These are phyloP conservation scores for Aspergillus piperis DNA, from an alignment of 2,329 filamentous ascomycete genomes.

Conservation along the genomic window DNA sequence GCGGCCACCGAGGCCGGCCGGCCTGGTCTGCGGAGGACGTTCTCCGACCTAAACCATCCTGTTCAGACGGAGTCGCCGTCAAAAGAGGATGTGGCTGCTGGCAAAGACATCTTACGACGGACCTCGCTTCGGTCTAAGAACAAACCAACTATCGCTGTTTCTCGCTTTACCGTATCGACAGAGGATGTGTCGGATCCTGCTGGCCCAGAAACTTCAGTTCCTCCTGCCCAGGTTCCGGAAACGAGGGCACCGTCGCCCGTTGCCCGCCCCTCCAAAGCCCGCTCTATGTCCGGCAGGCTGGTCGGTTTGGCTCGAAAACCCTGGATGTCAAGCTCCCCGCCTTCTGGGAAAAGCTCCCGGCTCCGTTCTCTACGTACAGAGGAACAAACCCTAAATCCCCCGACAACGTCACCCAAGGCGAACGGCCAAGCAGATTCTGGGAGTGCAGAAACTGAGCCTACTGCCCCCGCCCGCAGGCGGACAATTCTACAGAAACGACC, in stretches of 20 bases:
- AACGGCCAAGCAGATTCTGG: slow-evolving; percentile 23
- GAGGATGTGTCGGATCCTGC: slow-evolving; percentile 37
- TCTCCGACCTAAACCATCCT: slow-evolving; percentile 51
- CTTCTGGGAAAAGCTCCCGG: slow-evolving; percentile 37
- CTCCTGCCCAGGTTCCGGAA: slow-evolving; percentile 25
- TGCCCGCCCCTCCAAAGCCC: slow-evolving; percentile 44
- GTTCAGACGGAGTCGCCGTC: slow-evolving; percentile 39
- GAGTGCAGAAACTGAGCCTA: slow-evolving; percentile 15
- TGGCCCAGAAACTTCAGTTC: slow-evolving; percentile 21
- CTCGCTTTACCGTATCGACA: slow-evolving; percentile 40
- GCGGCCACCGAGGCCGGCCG: slow-evolving; percentile 33
- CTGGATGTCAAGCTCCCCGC: slow-evolving; percentile 48
- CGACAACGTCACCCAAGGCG: slow-evolving; percentile 19
- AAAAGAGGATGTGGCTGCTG: slow-evolving; percentile 41
- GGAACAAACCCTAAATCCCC: slow-evolving; percentile 27
- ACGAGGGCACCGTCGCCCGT: slow-evolving; percentile 34
- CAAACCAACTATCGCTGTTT: slow-evolving; percentile 33
- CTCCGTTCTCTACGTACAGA: slow-evolving; percentile 28
- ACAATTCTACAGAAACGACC: slow-evolving; percentile 40
- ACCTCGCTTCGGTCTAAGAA: slow-evolving; percentile 43
- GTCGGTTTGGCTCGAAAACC: slow-evolving; percentile 54
- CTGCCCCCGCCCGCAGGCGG: slow-evolving; percentile 29
- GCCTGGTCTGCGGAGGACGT: slow-evolving; percentile 50
- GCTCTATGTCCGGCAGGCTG: slow-evolving; percentile 53
- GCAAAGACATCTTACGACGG: slow-evolving; percentile 45